Evolutionary conservation across 1,284 basidiomycete genomes (phyloP), one percentile per base, ranked within the genome.

Genomic region (Earliella scabrosa): DNA sequence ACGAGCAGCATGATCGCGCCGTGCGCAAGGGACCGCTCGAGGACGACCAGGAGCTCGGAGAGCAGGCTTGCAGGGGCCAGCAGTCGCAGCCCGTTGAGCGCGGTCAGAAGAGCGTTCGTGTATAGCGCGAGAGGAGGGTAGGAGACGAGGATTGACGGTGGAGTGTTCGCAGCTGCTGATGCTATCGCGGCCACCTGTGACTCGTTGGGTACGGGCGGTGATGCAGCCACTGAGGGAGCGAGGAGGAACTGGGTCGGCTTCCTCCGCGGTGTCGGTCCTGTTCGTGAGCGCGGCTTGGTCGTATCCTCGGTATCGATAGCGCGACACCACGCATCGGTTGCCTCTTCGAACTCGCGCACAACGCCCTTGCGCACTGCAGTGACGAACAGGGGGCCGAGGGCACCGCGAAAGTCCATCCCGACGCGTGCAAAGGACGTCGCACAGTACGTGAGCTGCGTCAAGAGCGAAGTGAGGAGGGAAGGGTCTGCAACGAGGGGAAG

Each of bases 381-480:
- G n/a, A 80, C 77, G 65, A 94, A 87, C 0, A 90, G 78, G 5
- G 78, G 77, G 0, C 79, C 80, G n/a, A 95, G 77, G 7, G 88
- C 74, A 0, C 78, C 73, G 9, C 85, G 81, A 72, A 95, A 95
- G 66, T 95, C 92, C 57, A 96, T 81, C 1, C 95, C 95, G n/a
- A 94, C 83, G n/a, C 94, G 86, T 0, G 92, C 82, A 67, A 97
- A 96, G 0, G 95, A 93, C n/a, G 88, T 85, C 4, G 92, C 87
- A 69, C 94, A 97, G 73, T 97, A 97, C 9, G 92, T 91, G 43
- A 98, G 82, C 66, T 97, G 95, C 0, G 95, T 95, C 50, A 96
- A 83, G 45, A 97, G 81, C 8, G 94, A 90, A 1, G 90, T 87
- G 45, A 97, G 82, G 2, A 89, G 78, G 0, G 88, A 81, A 0